These are phyloP conservation scores for Colletotrichum liaoningense DNA, from an alignment of 2,329 filamentous ascomycete species.

Conservation along the genomic window DNA sequence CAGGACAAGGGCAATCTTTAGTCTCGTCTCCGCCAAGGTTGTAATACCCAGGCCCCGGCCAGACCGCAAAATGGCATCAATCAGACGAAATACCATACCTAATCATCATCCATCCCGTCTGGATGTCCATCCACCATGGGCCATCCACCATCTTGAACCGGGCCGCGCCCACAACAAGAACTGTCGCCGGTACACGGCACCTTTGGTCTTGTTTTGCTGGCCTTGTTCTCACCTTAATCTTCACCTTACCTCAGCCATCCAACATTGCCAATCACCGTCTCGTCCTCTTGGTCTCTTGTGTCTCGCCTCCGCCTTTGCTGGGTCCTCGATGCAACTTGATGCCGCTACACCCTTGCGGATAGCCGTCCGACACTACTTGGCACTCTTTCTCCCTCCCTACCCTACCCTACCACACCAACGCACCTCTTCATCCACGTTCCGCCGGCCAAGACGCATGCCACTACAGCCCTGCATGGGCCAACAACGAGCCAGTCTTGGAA, in stretches of 20 bases:
- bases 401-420: conserved; percentile 13
- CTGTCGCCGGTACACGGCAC: conserved; percentile 14
- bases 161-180: neutral
- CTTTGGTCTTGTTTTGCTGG: neutral
- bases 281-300: conserved; percentile 19
- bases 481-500: conserved; percentile 29
- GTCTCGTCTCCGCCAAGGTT: conserved; percentile 17
- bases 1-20: conserved; percentile 17
- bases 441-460: conserved; percentile 33
- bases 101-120: conserved; percentile 19
- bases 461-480: conserved; percentile 36
- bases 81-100: conserved; percentile 31
- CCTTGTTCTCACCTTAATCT: conserved; percentile 15
- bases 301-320: conserved; percentile 29
- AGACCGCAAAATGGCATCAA: conserved; percentile 32
- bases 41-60: conserved; percentile 10
- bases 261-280: neutral
- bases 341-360: conserved; percentile 34
- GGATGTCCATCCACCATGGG: conserved; percentile 3
- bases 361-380: conserved; percentile 32
- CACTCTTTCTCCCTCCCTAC: conserved; percentile 8
- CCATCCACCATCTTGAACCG: conserved; percentile 15
- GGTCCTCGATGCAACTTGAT: conserved; percentile 28
- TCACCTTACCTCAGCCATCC: conserved; percentile 15
- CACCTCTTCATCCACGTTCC: conserved; percentile 18